These are phyloP conservation scores for Lignosus rhinocerotis DNA, from an alignment of 1,284 basidiomycete species.

Conservation along the genomic window DNA sequence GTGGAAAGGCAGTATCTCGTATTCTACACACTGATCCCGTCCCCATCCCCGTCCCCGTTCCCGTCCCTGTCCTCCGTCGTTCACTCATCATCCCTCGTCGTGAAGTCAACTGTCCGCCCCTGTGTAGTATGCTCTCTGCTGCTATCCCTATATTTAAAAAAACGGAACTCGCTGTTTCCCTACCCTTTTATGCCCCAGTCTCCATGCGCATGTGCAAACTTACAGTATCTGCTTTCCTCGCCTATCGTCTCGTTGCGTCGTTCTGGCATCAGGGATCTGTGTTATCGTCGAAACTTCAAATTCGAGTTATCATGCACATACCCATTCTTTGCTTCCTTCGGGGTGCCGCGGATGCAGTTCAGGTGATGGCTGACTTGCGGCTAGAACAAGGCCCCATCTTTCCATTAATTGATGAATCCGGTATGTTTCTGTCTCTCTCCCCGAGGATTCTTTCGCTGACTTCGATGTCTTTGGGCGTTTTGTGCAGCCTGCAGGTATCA, in stretches of 20 bases:
- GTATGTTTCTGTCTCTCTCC: too few relatives aligned
- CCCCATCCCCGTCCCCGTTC: not conserved
- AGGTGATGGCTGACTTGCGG: too few relatives aligned
- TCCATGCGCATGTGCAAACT: not conserved
- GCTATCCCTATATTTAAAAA: slow-evolving; percentile 24
- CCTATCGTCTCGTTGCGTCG: slow-evolving; percentile 4
- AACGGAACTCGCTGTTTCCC: not conserved
- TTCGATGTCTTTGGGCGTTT: too few relatives aligned
- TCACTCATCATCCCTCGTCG: too few relatives aligned
- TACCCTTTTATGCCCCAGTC: not conserved
- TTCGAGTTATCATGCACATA: not conserved
- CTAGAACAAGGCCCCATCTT: too few relatives aligned
- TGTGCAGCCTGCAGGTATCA: too few relatives aligned
- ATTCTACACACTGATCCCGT: not conserved
- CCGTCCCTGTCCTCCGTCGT: not conserved
- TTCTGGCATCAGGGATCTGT: not conserved
- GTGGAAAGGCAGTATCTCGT: not conserved
- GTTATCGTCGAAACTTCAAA: slow-evolving; percentile 3
- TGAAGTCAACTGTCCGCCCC: slow-evolving; percentile 8
- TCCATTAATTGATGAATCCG: too few relatives aligned
- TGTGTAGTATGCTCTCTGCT: slow-evolving; percentile 24
- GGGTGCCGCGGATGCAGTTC: not conserved
- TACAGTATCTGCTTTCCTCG: not conserved
- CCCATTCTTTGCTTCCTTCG: not conserved
- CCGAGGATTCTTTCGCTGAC: too few relatives aligned